Conservation (phyloP, 176 grass and related monocot species). For the Metroxylon sagu region DNA sequence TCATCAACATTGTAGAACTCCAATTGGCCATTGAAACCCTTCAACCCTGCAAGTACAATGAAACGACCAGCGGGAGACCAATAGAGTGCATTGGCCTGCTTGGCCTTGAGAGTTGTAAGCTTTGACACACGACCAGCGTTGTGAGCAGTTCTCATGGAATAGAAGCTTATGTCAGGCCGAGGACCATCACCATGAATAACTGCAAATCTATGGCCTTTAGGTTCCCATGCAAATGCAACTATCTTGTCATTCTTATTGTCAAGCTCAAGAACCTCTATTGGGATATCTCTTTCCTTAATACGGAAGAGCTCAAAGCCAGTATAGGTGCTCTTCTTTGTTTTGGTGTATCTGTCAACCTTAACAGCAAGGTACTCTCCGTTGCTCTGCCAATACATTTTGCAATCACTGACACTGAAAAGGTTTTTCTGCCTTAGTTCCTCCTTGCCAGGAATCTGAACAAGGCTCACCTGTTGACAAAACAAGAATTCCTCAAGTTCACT, state of each 20-base stretch:
- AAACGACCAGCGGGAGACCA: constrained; percentile 83
- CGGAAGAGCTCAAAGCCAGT: constrained; percentile 91
- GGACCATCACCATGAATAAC: constrained; percentile 88
- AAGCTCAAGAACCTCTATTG: constrained; percentile 92
- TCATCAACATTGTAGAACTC: constrained; percentile 98
- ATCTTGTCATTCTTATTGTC: constrained; percentile 99
- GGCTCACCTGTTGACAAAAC: constrained; percentile 56
- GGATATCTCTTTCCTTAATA: constrained; percentile 91
- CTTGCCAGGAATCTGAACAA: constrained; percentile 92
- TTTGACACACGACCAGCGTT: constrained; percentile 56
- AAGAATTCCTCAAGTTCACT: neutral
- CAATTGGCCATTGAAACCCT: constrained; percentile 89
- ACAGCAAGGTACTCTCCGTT: constrained; percentile 93
- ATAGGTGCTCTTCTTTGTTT: constrained; percentile 96
- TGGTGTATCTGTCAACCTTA: constrained; percentile 89
- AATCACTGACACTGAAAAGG: constrained; percentile 86
- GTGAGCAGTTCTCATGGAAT: constrained; percentile 55
- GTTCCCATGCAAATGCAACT: constrained; percentile 94
- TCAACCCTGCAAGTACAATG: constrained; percentile 80
- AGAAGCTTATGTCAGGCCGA: constrained; percentile 74
- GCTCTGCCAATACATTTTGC: constrained; percentile 94
- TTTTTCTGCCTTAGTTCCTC: constrained; percentile 93
- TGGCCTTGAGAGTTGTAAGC: constrained; percentile 72
- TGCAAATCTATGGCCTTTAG: constrained; percentile 82
- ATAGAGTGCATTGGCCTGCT: constrained; percentile 83